Conservation (phyloP, 2,329 filamentous ascomycete genomes). For the Ceratocystis harringtonii region DNA sequence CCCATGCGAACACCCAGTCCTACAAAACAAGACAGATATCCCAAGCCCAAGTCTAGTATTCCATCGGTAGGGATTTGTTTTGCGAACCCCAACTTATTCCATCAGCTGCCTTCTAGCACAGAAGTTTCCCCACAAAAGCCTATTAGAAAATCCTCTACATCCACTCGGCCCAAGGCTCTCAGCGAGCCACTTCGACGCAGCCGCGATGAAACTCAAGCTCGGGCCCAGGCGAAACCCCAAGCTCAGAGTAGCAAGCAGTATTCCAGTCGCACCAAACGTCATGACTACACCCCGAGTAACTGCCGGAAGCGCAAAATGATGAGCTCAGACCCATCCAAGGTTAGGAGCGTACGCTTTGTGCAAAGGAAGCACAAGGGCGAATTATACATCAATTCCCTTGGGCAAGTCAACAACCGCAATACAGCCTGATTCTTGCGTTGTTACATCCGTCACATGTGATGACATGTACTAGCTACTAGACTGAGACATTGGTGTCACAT, state of each 20-base stretch:
- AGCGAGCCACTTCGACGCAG: neutral
- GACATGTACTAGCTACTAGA: neutral
- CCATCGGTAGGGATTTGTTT: neutral
- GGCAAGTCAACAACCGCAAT: neutral
- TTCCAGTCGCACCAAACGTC: neutral
- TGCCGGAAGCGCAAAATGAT: neutral
- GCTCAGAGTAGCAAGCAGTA: neutral
- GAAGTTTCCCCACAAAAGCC: neutral
- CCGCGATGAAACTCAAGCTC: neutral
- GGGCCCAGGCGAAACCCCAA: too few relatives aligned
- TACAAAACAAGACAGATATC: neutral
- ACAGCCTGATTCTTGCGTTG: neutral
- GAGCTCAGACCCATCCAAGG: neutral
- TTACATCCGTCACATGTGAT: neutral
- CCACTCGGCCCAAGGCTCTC: neutral
- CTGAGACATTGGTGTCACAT: neutral
- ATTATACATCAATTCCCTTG: neutral
- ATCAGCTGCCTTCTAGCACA: neutral
- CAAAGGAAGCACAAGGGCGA: neutral
- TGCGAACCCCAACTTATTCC: neutral
- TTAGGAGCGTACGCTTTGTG: constrained; percentile 12
- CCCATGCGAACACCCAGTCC: neutral
- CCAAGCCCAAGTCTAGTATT: neutral
- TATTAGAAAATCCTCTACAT: neutral
- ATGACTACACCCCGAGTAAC: neutral